Conservation (phyloP, 441 rosid species). For the Hura crepitans region DNA sequence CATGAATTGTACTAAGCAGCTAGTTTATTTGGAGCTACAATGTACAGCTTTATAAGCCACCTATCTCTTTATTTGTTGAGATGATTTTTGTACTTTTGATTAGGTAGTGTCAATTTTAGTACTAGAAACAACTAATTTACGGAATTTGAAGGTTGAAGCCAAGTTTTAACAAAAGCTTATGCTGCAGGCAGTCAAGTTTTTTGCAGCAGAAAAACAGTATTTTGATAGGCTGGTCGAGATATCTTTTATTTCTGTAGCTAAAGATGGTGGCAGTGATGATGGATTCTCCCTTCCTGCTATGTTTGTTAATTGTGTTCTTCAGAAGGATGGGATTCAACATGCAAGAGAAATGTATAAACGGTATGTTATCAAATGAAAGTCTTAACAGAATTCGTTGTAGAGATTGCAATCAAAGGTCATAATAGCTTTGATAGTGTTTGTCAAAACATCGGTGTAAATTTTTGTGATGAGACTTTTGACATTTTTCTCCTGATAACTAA, state of each 20-base stretch:
- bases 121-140: not conserved
- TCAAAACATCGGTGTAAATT: not conserved
- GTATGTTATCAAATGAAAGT: slow-evolving; percentile 32
- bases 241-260: slow-evolving; percentile 48
- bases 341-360: slow-evolving; percentile 65
- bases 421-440: not conserved
- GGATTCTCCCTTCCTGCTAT: slow-evolving; percentile 63
- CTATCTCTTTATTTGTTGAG: not conserved
- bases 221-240: slow-evolving; percentile 63
- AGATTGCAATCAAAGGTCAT: not conserved
- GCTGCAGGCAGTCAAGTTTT: slow-evolving; percentile 63
- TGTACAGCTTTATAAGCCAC: not conserved
- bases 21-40: not conserved
- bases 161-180: slow-evolving; percentile 13
- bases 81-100: not conserved
- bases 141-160: not conserved
- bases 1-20: not conserved
- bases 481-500: not conserved
- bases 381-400: not conserved
- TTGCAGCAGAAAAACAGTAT: slow-evolving; percentile 42
- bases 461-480: not conserved
- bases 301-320: slow-evolving; percentile 49
- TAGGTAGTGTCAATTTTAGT: not conserved
- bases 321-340: slow-evolving; percentile 50
- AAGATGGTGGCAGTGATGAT: slow-evolving; percentile 47